phyloP scores from a whole-genome alignment of 352 stramenopile genomes.

The Phytophthora rubi region DNA sequence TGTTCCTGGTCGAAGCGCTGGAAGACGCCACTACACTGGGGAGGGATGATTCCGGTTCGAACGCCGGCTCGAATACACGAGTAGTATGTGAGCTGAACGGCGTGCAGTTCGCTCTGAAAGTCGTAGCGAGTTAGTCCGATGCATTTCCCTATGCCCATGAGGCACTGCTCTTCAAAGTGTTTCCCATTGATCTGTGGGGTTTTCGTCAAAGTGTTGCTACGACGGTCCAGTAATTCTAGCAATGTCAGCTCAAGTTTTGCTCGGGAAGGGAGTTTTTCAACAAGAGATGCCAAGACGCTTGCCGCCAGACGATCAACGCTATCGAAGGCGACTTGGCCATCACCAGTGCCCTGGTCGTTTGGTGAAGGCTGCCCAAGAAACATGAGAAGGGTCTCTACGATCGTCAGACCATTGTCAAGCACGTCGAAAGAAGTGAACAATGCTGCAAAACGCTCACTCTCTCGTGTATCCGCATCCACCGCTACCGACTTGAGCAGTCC shows the following conservation, averaged over 20 bases:
- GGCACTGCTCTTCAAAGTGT: slow-evolving; percentile 22
- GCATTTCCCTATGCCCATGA: slow-evolving; percentile 28
- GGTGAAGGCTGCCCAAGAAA: slow-evolving; percentile 18
- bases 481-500: slow-evolving; percentile 11
- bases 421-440: slow-evolving; percentile 3
- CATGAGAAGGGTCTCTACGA: slow-evolving; percentile 23
- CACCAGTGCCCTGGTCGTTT: neutral
- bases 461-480: slow-evolving; percentile 12
- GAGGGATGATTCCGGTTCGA: slow-evolving; percentile 49
- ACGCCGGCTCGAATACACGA: slow-evolving; percentile 42
- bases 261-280: slow-evolving; percentile 25
- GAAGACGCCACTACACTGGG: slow-evolving; percentile 43
- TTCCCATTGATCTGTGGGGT: neutral
- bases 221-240: slow-evolving; percentile 10
- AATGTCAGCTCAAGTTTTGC: slow-evolving; percentile 13
- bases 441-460: neutral
- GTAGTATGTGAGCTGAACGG: slow-evolving; percentile 47
- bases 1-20: slow-evolving; percentile 46
- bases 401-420: slow-evolving; percentile 9
- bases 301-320: slow-evolving; percentile 28
- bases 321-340: slow-evolving; percentile 4
- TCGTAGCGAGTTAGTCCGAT: slow-evolving; percentile 52
- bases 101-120: slow-evolving; percentile 50
- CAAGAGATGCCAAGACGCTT: slow-evolving; percentile 13
- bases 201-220: neutral